Conservation (phyloP, 2,329 filamentous ascomycete species). For the Conoideocrella luteorostrata region DNA sequence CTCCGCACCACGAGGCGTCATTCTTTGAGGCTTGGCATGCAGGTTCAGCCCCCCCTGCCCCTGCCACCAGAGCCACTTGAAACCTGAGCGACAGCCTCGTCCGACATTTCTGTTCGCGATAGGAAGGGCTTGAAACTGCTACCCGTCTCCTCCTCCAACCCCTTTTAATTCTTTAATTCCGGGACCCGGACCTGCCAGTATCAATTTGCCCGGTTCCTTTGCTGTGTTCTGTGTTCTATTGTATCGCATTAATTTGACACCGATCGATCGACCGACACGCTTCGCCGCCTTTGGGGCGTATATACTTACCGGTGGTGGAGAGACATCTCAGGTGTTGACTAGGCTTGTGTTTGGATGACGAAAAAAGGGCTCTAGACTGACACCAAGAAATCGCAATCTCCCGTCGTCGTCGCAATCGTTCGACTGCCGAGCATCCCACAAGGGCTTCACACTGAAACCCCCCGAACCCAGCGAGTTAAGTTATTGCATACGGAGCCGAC, state of each 20-base stretch:
- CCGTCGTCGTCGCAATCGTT: background rate
- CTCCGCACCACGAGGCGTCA: too few relatives aligned
- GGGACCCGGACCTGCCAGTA: background rate
- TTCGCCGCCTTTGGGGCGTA: too few relatives aligned
- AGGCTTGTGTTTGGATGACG: conserved; percentile 6
- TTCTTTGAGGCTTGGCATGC: background rate
- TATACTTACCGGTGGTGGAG: too few relatives aligned
- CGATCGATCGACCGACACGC: too few relatives aligned
- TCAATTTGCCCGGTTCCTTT: background rate
- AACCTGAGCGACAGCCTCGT: conserved; percentile 1
- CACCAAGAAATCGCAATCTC: background rate
- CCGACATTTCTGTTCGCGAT: background rate
- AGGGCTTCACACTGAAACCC: too few relatives aligned
- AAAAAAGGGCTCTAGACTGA: background rate
- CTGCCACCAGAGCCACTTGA: conserved; percentile 3
- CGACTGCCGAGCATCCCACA: too few relatives aligned
- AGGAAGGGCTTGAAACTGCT: background rate
- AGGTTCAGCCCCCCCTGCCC: conserved; percentile 1
- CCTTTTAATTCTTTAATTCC: background rate
- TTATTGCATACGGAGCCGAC: too few relatives aligned
- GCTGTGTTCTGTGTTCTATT: too few relatives aligned
- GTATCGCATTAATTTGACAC: too few relatives aligned
- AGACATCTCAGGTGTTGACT: too few relatives aligned
- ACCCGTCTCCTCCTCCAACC: background rate
- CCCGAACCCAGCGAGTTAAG: background rate